Evolutionary conservation across 78 protist genomes (phyloP).

Genomic region (Trichosphaerium sp.): DNA sequence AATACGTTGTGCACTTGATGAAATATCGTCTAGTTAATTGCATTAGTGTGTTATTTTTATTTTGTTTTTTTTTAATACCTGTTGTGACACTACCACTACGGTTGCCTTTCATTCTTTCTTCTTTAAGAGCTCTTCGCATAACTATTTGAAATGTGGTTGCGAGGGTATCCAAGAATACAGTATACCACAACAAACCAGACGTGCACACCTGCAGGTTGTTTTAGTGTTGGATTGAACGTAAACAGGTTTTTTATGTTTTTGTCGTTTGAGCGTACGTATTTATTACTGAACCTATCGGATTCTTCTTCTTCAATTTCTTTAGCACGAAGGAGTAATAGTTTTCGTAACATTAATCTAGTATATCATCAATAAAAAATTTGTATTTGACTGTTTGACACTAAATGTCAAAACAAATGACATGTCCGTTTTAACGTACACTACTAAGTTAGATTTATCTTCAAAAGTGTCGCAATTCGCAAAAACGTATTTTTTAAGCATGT

Average conservation of each 20-base stretch:
- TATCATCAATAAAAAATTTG: neutral
- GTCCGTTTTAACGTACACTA: conserved; percentile 34
- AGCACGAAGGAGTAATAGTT: neutral
- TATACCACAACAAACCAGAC: conserved; percentile 3
- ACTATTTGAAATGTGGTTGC: too few relatives aligned
- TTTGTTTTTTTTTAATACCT: too few relatives aligned
- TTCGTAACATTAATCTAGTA: neutral
- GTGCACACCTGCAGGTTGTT: conserved; percentile 32
- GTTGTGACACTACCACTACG: too few relatives aligned
- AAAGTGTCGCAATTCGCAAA: conserved; percentile 66
- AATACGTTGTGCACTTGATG: too few relatives aligned
- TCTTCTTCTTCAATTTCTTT: conserved; percentile 49
- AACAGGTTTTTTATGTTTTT: conserved; percentile 43
- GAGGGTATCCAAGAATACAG: conserved; percentile 70
- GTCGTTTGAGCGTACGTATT: conserved; percentile 62
- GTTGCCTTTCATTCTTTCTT: too few relatives aligned
- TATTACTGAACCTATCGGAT: too few relatives aligned
- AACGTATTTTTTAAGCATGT: conserved; percentile 34
- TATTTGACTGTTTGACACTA: neutral
- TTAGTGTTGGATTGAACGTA: conserved; percentile 71
- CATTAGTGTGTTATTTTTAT: too few relatives aligned
- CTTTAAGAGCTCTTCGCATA: too few relatives aligned
- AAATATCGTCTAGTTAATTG: too few relatives aligned
- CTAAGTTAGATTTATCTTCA: conserved; percentile 65
- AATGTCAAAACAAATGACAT: neutral